Base-by-base conservation (phyloP, 2,329 filamentous ascomycete genomes). In the Penicillium brevicompactum region DNA sequence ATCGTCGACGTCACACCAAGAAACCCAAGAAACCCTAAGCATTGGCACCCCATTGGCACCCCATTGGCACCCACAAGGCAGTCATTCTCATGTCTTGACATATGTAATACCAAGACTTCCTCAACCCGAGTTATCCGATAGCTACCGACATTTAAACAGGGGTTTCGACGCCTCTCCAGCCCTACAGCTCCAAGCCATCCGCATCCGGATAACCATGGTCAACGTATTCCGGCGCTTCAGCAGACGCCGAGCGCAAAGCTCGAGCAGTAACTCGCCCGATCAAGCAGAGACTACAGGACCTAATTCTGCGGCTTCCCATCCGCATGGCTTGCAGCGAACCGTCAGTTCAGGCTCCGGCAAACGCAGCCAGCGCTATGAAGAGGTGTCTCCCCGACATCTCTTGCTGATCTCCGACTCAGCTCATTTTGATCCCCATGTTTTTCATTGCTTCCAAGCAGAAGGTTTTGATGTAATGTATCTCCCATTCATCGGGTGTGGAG, bases 391-490 rank as follows among this genome's bases (percentile, higher is more conserved):
- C 0, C 65, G 67, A 27, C 63, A 63, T 22, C 67, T 77, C 16
- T 61, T 68, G 24, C 43, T 72, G 51, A 67, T 67, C 42, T 71
- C 70, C 14, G 62, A 70, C 49, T 63, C 67, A 2, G 56, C 58
- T n/a, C 53, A 67, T 31, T 86, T 86, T 61, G 83, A 86, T 65
- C 66, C 76, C 14, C 74, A 78, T 31, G 79, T 79, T 2, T 68
- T 82, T 41, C 73, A 78, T 37, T 78, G 81, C 45, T 86, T 84
- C 76, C 71, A 75, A 32, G 78, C 80, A 3, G 84, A 87, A 69
- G 84, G 84, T 2, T 87, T 86, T 66, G 68, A 77, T 6, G 78
- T 84, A 30, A 74, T 74, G 31, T 86, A 86, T 64, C 64, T 87
- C 1, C 78, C 81, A 1, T 80, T 82, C 42, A 48, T 46, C 4